These are phyloP conservation scores for Torrubiellomyces zombiae DNA, from an alignment of 2,329 filamentous ascomycete species.

Conservation along the genomic window DNA sequence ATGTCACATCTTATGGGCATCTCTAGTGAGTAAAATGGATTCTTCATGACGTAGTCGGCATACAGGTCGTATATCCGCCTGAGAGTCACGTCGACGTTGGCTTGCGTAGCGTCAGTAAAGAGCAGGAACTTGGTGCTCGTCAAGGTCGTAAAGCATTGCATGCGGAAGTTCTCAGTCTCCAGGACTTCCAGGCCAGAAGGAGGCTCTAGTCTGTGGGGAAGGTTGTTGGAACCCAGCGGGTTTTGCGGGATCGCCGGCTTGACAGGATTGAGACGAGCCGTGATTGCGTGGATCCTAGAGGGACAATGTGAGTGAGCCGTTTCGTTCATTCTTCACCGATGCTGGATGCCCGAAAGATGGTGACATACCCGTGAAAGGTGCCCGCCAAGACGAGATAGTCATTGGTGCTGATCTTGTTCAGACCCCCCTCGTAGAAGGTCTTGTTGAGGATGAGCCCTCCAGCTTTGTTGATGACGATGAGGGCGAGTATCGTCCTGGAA, in stretches of 20 bases:
- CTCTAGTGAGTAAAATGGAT: conserved; percentile 94
- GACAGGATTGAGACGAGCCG: conserved; percentile 43
- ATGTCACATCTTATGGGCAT: conserved; percentile 94
- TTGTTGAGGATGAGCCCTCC: conserved; percentile 93
- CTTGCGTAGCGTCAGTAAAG: conserved; percentile 79
- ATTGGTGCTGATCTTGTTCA: conserved; percentile 82
- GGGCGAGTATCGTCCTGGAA: conserved; percentile 74
- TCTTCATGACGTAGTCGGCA: conserved; percentile 97
- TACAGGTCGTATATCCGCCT: conserved; percentile 86
- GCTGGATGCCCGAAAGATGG: no score
- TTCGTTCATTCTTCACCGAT: no score
- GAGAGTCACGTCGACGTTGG: conserved; percentile 72
- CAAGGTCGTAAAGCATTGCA: conserved; percentile 90
- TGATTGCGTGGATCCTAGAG: conserved; percentile 50
- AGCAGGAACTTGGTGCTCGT: conserved; percentile 92
- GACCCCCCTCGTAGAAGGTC: conserved; percentile 69
- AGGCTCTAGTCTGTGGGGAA: conserved; percentile 38
- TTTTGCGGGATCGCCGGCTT: conserved; percentile 18
- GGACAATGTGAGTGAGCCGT: no score
- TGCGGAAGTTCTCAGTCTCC: conserved; percentile 82
- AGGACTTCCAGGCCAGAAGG: conserved; percentile 77
- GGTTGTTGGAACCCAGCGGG: conserved; percentile 18
- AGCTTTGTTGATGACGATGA: conserved; percentile 98
- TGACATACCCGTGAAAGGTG: conserved; percentile 79
- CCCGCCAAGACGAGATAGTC: conserved; percentile 94